phyloP scores from a whole-genome alignment of 1,139 yeast species.

The Blastobotrys arbuscula region DNA sequence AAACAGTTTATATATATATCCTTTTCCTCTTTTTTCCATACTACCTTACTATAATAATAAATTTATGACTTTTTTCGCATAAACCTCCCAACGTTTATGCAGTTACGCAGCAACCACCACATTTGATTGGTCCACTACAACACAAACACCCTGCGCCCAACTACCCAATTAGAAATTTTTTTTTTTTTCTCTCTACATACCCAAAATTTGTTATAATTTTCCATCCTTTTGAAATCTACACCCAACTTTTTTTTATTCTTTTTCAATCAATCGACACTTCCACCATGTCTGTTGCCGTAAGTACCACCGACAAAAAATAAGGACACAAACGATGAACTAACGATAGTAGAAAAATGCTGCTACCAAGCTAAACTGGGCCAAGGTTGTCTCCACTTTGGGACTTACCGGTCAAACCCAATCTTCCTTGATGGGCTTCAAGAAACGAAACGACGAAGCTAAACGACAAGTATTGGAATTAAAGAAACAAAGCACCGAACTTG shows the following conservation, averaged over 20 bases:
- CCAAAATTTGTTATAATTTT: too few species aligned
- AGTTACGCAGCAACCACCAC: too few species aligned
- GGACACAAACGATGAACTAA: not conserved
- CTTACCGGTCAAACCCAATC: constrained; percentile 89
- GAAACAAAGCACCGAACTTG: constrained; percentile 69
- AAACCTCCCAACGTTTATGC: too few species aligned
- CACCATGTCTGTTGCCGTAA: constrained; percentile 35
- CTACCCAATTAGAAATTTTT: too few species aligned
- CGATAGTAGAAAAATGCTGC: constrained; percentile 50
- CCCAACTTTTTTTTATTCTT: not conserved
- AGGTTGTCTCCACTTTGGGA: constrained; percentile 81
- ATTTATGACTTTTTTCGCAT: too few species aligned
- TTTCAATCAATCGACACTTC: not conserved
- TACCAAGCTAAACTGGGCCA: constrained; percentile 92
- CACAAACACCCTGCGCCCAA: too few species aligned
- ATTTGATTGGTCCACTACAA: too few species aligned
- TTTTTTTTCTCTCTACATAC: too few species aligned
- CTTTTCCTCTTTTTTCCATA: too few species aligned
- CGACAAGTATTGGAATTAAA: constrained; percentile 66
- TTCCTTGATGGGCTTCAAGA: constrained; percentile 85
- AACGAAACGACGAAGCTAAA: constrained; percentile 98
- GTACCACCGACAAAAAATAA: not conserved
- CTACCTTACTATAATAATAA: too few species aligned
- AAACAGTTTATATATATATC: too few species aligned
- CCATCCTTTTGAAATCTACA: too few species aligned